Percentiles rank a stretch among this genome's conserved stretches.
phyloP scores from a whole-genome alignment of 306 rosid species.

The Trifolium dubium region DNA sequence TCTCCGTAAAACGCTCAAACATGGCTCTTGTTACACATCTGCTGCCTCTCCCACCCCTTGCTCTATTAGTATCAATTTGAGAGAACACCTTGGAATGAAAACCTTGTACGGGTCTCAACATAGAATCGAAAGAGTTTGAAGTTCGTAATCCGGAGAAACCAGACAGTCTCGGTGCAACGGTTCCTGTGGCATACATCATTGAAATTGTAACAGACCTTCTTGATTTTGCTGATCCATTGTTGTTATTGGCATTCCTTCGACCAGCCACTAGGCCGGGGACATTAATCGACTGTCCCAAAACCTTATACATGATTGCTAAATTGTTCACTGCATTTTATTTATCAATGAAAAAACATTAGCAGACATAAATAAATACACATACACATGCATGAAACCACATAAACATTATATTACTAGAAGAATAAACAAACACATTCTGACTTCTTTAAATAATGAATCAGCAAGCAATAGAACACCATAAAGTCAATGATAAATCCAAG shows the following conservation, averaged over 20 bases:
- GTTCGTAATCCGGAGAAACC: slow-evolving; percentile 59
- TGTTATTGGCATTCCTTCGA: slow-evolving; percentile 50
- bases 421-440: neutral
- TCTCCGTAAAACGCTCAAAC: slow-evolving; percentile 98
- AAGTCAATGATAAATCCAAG: neutral
- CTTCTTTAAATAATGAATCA: neutral
- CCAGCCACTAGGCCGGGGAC: slow-evolving; percentile 67
- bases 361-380: neutral
- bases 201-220: slow-evolving; percentile 47
- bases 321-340: slow-evolving; percentile 35
- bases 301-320: slow-evolving; percentile 69
- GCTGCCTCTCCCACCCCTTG: slow-evolving; percentile 51
- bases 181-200: slow-evolving; percentile 59
- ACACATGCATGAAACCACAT: neutral
- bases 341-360: neutral
- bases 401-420: neutral
- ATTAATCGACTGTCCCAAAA: slow-evolving; percentile 77
- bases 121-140: slow-evolving; percentile 61
- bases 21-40: slow-evolving; percentile 81
- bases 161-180: slow-evolving; percentile 55
- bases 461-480: neutral
- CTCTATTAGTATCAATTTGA: slow-evolving; percentile 46
- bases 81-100: slow-evolving; percentile 60
- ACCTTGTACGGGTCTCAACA: slow-evolving; percentile 58
- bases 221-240: slow-evolving; percentile 58